Conservation (phyloP, 1,284 basidiomycete genomes). For the Apiotrichum siamense region DNA sequence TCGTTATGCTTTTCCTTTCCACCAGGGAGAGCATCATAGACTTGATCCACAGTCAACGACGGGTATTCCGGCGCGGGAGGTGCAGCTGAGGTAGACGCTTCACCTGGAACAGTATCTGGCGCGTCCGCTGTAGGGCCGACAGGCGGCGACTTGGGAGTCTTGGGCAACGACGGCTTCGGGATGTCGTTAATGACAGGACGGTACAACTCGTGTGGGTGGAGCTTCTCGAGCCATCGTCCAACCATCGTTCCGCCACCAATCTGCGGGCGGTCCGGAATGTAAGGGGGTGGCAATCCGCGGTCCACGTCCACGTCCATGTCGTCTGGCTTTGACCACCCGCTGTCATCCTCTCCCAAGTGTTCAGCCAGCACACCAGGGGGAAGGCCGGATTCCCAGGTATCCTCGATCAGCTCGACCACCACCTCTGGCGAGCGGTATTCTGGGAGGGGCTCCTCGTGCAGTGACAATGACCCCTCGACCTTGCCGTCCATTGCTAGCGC, state of each 20-base stretch:
- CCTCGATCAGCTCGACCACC: constrained; percentile 35
- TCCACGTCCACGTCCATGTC: constrained; percentile 26
- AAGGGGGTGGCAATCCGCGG: neutral
- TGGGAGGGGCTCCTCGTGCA: constrained; percentile 4
- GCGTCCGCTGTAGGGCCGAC: neutral
- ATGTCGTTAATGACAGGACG: constrained; percentile 27
- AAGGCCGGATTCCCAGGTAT: constrained; percentile 25
- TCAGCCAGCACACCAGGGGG: constrained; percentile 35
- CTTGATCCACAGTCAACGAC: constrained; percentile 18
- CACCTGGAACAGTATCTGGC: neutral
- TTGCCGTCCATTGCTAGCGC: too few species aligned
- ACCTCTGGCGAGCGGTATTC: constrained; percentile 38
- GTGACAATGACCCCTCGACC: too few species aligned
- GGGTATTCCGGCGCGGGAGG: neutral
- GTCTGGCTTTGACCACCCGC: too few species aligned
- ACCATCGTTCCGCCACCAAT: constrained; percentile 34
- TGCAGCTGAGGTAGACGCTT: too few species aligned
- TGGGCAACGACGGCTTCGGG: constrained; percentile 11
- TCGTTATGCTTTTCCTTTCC: constrained; percentile 18
- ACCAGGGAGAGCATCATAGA: constrained; percentile 35
- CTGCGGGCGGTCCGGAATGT: constrained; percentile 23
- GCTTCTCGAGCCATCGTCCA: constrained; percentile 20
- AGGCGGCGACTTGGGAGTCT: neutral
- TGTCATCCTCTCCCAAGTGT: constrained; percentile 24
- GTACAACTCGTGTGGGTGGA: constrained; percentile 33